Conservation (phyloP, 2,329 filamentous ascomycete species). For the Macrophomina tecta region DNA sequence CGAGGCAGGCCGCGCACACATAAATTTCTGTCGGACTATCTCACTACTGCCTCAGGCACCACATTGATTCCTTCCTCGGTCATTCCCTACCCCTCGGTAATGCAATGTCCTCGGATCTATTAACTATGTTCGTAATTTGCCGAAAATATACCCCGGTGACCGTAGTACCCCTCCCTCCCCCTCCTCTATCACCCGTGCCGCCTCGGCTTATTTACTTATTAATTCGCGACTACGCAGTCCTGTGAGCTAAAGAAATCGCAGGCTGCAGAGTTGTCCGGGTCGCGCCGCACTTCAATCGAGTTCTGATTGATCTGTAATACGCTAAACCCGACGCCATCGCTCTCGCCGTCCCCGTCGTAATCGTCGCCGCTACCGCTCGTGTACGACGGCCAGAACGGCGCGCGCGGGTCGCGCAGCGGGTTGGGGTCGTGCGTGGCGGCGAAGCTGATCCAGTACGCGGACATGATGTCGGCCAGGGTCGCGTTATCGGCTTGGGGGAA, state of each 20-base stretch:
- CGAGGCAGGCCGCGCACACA: no score
- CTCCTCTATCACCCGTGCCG: no score
- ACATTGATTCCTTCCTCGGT: no score
- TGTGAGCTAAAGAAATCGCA: constrained; percentile 19
- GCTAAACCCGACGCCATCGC: constrained; percentile 43
- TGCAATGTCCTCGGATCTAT: no score
- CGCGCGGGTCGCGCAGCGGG: constrained; percentile 33
- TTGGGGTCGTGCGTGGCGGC: constrained; percentile 43
- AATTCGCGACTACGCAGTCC: neutral
- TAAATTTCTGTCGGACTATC: no score
- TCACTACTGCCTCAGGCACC: no score
- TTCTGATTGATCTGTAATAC: constrained; percentile 13
- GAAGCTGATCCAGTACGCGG: constrained; percentile 44
- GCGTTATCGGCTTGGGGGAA: constrained; percentile 34
- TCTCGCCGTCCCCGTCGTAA: constrained; percentile 41
- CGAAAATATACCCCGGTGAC: no score
- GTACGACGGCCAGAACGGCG: constrained; percentile 40
- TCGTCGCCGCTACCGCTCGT: constrained; percentile 9
- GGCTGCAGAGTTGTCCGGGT: neutral
- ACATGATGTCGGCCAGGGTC: constrained; percentile 42
- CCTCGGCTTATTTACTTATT: no score
- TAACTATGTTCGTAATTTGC: no score
- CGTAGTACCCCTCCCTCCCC: no score
- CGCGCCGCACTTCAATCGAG: neutral
- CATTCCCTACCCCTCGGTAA: no score